Base-by-base conservation (phyloP, 768 basidiomycete genomes). In the Clitopilus hobsonii region DNA sequence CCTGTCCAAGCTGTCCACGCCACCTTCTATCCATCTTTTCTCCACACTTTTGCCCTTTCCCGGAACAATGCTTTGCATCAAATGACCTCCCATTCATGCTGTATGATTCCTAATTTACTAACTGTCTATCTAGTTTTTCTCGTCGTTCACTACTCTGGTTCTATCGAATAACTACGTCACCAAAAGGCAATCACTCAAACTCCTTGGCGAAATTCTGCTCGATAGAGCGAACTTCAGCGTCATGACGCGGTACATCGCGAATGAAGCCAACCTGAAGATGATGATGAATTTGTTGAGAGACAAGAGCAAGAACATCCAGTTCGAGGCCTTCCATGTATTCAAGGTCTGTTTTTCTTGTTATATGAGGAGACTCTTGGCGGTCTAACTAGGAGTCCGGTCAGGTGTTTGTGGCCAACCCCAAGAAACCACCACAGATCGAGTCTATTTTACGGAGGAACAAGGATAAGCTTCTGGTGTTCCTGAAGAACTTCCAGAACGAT, bases 281-380 rank as follows among this genome's bases (percentile, higher is more conserved):
- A 97, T 99, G 93, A 99, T 99, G 97, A 98, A 98, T 71, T 81
- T 98, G 54, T 77, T 99, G 54, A 83, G 95, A 58, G 94, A 98
- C 69, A 97, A 95, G 82, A 98, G 95, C 81, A 92, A 94, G 80
- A 99, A 99, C 71, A 98, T 99, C 47, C 97, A 99, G 70, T 99
- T 98, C 55, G 97, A 99, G 69, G 96, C 97, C 2, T 99, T 99
- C 74, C 97, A 99, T 65, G 97, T 99, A 32, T 99, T 99, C 83
- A 99, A 98, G 84, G 96, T 94, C 41, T 16, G 18, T 38, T 18
- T 36, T n/a, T 54, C 47, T 52, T 18, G 29, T 51, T 50, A 25
- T 13, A 47, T 18, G 23, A 52, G 11, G 48, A 72, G n/a, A 13
- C 38, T 18, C 16, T 29, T 28, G 41, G 41, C 11, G 14, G 29